Evolutionary conservation across 2,329 filamentous ascomycete genomes (phyloP), one percentile per base, ranked within the genome.

Genomic region (Bertia moriformis): DNA sequence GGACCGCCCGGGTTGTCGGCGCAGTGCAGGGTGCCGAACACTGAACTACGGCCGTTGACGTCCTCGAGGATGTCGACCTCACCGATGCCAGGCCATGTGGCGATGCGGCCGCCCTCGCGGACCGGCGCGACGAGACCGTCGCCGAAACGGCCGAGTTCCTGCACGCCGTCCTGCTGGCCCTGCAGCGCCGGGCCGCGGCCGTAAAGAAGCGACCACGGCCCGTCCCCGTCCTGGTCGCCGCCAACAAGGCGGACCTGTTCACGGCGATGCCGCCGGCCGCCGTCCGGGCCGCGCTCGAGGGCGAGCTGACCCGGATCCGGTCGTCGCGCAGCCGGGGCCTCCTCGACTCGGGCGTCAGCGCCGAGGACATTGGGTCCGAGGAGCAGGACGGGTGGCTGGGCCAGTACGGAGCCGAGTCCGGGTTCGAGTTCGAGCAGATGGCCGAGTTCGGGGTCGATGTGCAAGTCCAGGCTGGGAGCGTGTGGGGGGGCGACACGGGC

Each of bases 221-320:
- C 17, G 68, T 91, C 5, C 78, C 83, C 0, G 69, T 98, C 4
- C 68, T 98, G 24, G 66, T 98, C 22, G 88, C 87, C 2, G 88
- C 87, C 40, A 98, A 96, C 61, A 98, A 98, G 68, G 72, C 87
- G 54, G 91, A 98, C 56, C 68, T 98, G 1, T 98, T 98, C 56
- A 95, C 91, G 0, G 86, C 89, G 4, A 63, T 95, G 39, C 91
- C 91, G 0, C 73, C 83, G 0, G 69, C 72, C 4, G 66, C 93
- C 20, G 83, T 95, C 42, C 80, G 74, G 57, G 68, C 69, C 39
- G 74, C 72, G 45, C 65, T 98, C 13, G 88, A 96, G 61, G 66
- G 69, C 12, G 89, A 95, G 56, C 75, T 96, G 43, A 75, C 78
- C 18, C 74, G 81, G 38, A 81, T 96, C 39, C 73, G 89, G 37